A percentile compares a stretch with the other conserved stretches of the same genome.
Conservation (phyloP, 2,329 filamentous ascomycete genomes). For the Myriangium duriaei region DNA sequence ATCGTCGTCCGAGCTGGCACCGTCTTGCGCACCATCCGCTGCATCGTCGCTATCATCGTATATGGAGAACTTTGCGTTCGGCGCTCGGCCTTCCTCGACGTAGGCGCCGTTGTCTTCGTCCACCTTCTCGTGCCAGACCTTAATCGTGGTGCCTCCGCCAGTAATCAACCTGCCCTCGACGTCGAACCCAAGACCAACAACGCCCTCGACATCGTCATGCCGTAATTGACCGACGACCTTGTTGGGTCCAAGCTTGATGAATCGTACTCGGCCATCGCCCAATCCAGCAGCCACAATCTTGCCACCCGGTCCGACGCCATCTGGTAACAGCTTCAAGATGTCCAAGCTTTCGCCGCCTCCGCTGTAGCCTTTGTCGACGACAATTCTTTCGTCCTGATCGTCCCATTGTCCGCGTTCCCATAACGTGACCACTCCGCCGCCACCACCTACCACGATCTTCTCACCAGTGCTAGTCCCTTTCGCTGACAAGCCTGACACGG, state of each 20-base stretch:
- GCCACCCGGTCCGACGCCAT: constrained; percentile 51
- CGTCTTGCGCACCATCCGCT: constrained; percentile 20
- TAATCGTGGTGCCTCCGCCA: constrained; percentile 72
- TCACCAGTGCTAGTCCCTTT: constrained; percentile 53
- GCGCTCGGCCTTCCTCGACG: constrained; percentile 27
- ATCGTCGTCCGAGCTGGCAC: constrained; percentile 34
- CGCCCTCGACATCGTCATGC: constrained; percentile 80
- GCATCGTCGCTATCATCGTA: constrained; percentile 30
- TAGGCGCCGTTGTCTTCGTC: constrained; percentile 37
- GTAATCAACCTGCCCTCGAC: constrained; percentile 76
- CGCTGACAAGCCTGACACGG: constrained; percentile 64
- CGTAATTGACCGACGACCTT: constrained; percentile 55
- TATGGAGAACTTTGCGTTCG: constrained; percentile 29
- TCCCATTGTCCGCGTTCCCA: constrained; percentile 96
- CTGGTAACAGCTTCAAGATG: constrained; percentile 58
- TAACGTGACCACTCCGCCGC: constrained; percentile 70
- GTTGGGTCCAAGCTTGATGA: constrained; percentile 63
- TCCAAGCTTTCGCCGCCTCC: constrained; percentile 65
- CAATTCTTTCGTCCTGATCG: constrained; percentile 81
- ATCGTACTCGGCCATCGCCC: constrained; percentile 65
- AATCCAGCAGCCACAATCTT: constrained; percentile 70
- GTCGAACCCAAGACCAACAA: constrained; percentile 73
- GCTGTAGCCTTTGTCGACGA: constrained; percentile 44
- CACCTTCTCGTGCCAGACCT: constrained; percentile 68
- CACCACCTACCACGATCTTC: constrained; percentile 65